phyloP scores from a whole-genome alignment of 2,329 filamentous ascomycete species.

The Cytospora paraplurivora region DNA sequence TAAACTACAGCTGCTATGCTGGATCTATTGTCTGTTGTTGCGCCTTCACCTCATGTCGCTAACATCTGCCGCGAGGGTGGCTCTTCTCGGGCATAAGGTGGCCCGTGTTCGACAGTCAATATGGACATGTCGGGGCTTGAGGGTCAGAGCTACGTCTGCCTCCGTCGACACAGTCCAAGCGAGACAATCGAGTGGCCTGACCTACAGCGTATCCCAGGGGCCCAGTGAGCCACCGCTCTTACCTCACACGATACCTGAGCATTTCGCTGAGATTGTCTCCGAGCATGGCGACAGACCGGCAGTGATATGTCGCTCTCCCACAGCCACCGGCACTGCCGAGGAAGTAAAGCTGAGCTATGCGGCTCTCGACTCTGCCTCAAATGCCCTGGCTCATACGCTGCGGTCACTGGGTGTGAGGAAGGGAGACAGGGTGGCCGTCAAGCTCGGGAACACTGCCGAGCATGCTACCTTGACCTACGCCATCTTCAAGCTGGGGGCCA shows the following conservation, averaged over 20 bases:
- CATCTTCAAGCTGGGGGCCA: conserved; percentile 89
- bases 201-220: conserved; percentile 24
- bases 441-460: conserved; percentile 81
- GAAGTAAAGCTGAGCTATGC: conserved; percentile 75
- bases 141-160: not conserved
- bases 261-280: conserved; percentile 68
- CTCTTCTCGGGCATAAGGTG: conserved; percentile 2
- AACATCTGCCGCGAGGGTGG: conserved; percentile 5
- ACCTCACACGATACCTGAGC: conserved; percentile 68
- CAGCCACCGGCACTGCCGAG: conserved; percentile 56
- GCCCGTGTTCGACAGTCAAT: not conserved
- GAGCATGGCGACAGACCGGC: conserved; percentile 65
- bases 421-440: conserved; percentile 83
- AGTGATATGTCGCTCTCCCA: conserved; percentile 49
- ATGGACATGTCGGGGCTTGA: not conserved
- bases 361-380: conserved; percentile 73
- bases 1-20: not conserved
- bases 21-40: not conserved
- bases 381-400: conserved; percentile 72
- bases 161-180: not conserved
- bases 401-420: conserved; percentile 72
- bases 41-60: conserved; percentile 12
- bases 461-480: conserved; percentile 87
- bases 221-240: conserved; percentile 61
- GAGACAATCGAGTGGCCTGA: conserved; percentile 14